phyloP scores from a whole-genome alignment of 208 protist genomes.

The Entamoeba dispar region DNA sequence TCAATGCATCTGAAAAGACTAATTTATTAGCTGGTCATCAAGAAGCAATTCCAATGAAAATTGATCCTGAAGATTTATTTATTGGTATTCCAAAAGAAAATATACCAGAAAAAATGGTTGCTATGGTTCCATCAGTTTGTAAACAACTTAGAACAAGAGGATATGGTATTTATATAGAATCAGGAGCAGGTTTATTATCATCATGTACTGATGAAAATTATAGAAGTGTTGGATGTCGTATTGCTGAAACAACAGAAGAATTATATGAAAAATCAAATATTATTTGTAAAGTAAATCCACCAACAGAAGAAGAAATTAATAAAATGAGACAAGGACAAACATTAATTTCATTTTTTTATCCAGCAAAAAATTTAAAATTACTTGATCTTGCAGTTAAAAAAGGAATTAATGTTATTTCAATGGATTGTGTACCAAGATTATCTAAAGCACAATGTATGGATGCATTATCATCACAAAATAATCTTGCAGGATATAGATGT shows the following conservation, averaged over 20 bases:
- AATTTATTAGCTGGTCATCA: not conserved
- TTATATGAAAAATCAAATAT: slow-evolving; percentile 16
- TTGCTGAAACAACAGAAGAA: not conserved
- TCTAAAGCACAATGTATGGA: slow-evolving; percentile 24
- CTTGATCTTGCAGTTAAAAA: not conserved
- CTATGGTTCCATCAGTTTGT: slow-evolving; percentile 10
- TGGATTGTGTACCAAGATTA: slow-evolving; percentile 21
- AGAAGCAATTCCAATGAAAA: slow-evolving; percentile 6
- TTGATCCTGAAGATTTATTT: slow-evolving; percentile 4
- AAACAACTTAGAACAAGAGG: slow-evolving; percentile 14
- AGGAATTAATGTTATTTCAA: slow-evolving; percentile 9
- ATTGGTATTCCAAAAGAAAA: slow-evolving; percentile 27
- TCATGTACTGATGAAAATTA: slow-evolving; percentile 19
- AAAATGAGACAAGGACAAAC: slow-evolving; percentile 1
- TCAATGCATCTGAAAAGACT: not conserved
- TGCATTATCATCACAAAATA: slow-evolving; percentile 18
- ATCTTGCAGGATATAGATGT: slow-evolving; percentile 19
- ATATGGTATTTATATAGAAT: slow-evolving; percentile 12
- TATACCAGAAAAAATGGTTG: slow-evolving; percentile 6
- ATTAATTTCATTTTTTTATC: slow-evolving; percentile 17
- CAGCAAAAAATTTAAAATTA: slow-evolving; percentile 5
- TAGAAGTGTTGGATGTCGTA: not conserved
- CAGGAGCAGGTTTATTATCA: slow-evolving; percentile 3
- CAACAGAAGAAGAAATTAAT: slow-evolving; percentile 6
- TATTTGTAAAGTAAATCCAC: slow-evolving; percentile 18